Evolutionary conservation across 805 yeast species (phyloP).

Genomic region (Barnettozyma sp.): DNA sequence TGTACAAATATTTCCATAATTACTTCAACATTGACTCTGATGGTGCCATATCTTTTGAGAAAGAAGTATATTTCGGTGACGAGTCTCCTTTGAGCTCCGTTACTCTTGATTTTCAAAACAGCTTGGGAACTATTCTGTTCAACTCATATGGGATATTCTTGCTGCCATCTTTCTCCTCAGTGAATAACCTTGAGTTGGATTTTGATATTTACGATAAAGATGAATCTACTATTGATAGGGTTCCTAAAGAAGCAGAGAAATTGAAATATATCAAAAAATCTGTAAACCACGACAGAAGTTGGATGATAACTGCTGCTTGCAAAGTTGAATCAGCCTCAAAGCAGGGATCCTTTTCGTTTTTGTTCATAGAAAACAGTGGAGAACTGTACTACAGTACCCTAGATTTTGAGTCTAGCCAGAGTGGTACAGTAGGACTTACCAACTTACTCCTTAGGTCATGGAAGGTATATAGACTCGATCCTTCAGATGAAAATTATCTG

Average conservation of each 20-base stretch:
- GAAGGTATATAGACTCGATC: conserved; percentile 5
- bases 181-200: conserved; percentile 1
- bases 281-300: neutral
- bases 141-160: conserved; percentile 1
- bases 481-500: neutral
- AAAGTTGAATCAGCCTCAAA: neutral
- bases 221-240: conserved; percentile 6
- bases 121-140: conserved; percentile 5
- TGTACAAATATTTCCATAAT: conserved; percentile 5
- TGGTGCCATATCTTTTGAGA: neutral
- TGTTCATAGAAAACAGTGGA: conserved; percentile 5
- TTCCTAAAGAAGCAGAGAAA: neutral
- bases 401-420: neutral
- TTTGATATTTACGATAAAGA: neutral
- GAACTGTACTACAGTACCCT: neutral
- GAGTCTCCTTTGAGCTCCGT: conserved; percentile 3
- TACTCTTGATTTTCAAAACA: neutral
- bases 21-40: neutral
- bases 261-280: neutral
- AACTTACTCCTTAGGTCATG: conserved; percentile 6
- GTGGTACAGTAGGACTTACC: no score
- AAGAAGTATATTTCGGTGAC: neutral
- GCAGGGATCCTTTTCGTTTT: neutral
- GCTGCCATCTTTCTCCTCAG: neutral
- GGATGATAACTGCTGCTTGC: conserved; percentile 5